Evolutionary conservation across 2,329 filamentous ascomycete species (phyloP).

Genomic region (Ceratocystis colombiana): DNA sequence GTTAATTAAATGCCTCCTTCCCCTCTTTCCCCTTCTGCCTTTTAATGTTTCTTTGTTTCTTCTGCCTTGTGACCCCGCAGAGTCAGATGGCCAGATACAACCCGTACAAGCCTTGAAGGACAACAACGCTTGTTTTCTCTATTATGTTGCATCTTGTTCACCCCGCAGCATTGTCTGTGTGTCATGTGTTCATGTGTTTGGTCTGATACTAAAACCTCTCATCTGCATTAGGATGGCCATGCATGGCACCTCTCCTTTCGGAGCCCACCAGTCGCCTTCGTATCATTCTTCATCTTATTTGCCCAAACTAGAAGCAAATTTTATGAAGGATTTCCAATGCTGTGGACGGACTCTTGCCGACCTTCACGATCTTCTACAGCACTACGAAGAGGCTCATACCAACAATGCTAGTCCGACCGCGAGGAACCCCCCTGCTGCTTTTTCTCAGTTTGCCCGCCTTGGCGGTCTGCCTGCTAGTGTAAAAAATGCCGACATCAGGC

Average conservation of each 20-base stretch:
- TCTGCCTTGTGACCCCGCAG: background rate
- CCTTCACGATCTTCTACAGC: conserved; percentile 86
- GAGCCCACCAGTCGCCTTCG: conserved; percentile 74
- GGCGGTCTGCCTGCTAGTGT: conserved; percentile 11
- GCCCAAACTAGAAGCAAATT: conserved; percentile 91
- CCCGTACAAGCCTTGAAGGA: conserved; percentile 2
- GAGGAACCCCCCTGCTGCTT: conserved; percentile 34
- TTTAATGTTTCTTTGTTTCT: conserved; percentile 12
- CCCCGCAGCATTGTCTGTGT: conserved; percentile 15
- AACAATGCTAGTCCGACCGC: conserved; percentile 44
- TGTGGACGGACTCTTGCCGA: conserved; percentile 83
- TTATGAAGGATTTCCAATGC: conserved; percentile 95
- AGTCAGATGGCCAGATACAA: background rate
- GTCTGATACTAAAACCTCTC: conserved; percentile 27
- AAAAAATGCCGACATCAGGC: conserved; percentile 16
- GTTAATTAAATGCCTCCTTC: conserved; percentile 33
- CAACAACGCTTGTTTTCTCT: background rate
- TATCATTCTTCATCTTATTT: conserved; percentile 95
- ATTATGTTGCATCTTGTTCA: conserved; percentile 6
- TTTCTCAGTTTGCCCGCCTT: conserved; percentile 34
- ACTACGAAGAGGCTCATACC: conserved; percentile 93
- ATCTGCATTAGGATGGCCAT: conserved; percentile 65
- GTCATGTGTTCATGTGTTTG: conserved; percentile 7
- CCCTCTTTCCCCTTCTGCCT: background rate
- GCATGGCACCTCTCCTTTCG: conserved; percentile 88